Evolutionary conservation across 192 early-diverging fungal species (phyloP).

Genomic region (Physocladia obscura): DNA sequence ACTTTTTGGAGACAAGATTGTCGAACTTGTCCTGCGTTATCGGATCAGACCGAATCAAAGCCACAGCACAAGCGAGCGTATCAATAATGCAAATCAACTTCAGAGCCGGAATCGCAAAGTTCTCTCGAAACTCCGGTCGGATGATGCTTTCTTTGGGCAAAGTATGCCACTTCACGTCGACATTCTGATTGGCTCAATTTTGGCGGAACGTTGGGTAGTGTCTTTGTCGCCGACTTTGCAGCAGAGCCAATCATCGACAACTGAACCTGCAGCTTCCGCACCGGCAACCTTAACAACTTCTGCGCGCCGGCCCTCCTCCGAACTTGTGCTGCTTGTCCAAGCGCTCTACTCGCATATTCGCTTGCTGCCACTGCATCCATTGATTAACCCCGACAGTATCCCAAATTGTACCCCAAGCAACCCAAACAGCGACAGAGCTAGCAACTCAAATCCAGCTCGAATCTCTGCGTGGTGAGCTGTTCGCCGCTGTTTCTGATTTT

Average conservation of each 20-base stretch:
- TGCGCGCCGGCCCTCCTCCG: too few species aligned
- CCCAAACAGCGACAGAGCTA: neutral
- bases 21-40: too few species aligned
- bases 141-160: slow-evolving; percentile 42
- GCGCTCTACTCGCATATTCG: slow-evolving; percentile 56
- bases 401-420: neutral
- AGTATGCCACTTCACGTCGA: slow-evolving; percentile 47
- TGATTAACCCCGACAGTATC: neutral
- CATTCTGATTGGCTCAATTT: slow-evolving; percentile 1
- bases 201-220: slow-evolving; percentile 54
- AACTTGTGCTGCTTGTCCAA: slow-evolving; percentile 48
- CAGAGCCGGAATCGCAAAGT: too few species aligned
- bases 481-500: neutral
- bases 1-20: too few species aligned
- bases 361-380: slow-evolving; percentile 44
- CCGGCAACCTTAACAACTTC: slow-evolving; percentile 8
- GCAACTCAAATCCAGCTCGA: neutral
- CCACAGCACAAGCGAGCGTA: too few species aligned
- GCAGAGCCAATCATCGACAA: neutral
- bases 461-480: neutral
- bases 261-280: neutral
- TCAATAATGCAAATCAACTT: too few species aligned
- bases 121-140: too few species aligned
- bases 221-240: slow-evolving; percentile 35
- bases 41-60: too few species aligned